Base-by-base conservation (phyloP, 179 eudicot genomes). In the Camellia oleifera region DNA sequence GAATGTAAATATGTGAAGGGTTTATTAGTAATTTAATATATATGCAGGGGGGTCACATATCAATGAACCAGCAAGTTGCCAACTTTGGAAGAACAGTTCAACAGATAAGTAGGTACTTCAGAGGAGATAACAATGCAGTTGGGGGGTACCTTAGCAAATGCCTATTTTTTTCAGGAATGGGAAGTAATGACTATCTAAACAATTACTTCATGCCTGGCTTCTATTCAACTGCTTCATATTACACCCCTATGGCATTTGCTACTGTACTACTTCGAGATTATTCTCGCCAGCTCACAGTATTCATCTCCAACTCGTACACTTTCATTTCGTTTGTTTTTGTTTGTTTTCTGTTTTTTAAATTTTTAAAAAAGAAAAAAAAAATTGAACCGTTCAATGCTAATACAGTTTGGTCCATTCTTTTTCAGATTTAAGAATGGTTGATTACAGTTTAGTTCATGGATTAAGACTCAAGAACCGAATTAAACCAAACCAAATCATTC, bases 101-200 rank as follows among this genome's bases (percentile, higher is more conserved):
- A 78, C 78, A 79, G 66, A 67, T 94, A 40, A 84, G 94, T 12
- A 78, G 92, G 68, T 80, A 62, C 75, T 89, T 93, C 54, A 85
- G 90, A 68, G 92, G 93, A 77, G 92, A 93, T 69, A 5, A 23
- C 42, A 81, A 69, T 42, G 88, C 87, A 2, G 65, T 90, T 0
- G 81, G 75, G 17, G 82, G 75, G 54, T 84, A 94, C 82, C 77
- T 93, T 9, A 90, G 87, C 88, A 90, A 88, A 54, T 93, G 96
- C 87, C 86, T 94, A 2, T 71, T 91, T 67, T 91, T 82, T 72
- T 81, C 91, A 0, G 98, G 98, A 66, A 71, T 94, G 84, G 98
- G 98, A 77, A 94, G 98, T 81, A 94, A 94, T 48, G 98, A 94
- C 83, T 94, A 94, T 82, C 93, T 94, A 48, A 94, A 94, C 90